Percentiles rank a stretch among this genome's conserved stretches.
These are phyloP conservation scores for Nemania serpens DNA, from an alignment of 2,329 filamentous ascomycete genomes.

Conservation along the genomic window DNA sequence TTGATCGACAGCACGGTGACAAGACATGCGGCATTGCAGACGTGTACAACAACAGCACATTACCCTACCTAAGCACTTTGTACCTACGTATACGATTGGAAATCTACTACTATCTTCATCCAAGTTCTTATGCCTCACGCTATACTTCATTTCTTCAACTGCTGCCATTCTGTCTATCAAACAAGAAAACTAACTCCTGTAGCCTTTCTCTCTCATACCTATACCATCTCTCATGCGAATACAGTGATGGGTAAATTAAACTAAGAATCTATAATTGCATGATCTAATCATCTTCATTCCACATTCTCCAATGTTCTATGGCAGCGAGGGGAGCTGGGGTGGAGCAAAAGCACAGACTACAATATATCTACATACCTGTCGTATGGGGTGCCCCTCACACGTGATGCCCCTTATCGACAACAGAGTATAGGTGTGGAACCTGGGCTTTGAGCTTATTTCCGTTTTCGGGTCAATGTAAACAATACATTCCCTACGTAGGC, in stretches of 20 bases:
- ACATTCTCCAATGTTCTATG: not conserved
- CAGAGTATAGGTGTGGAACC: constrained; percentile 1
- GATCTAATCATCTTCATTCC: not conserved
- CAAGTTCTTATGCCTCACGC: too few species aligned
- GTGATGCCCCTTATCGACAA: constrained; percentile 36
- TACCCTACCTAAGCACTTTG: too few species aligned
- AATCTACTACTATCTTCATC: too few species aligned
- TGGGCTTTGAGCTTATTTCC: constrained; percentile 25
- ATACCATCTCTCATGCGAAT: too few species aligned
- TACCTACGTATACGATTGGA: too few species aligned
- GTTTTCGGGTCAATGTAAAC: constrained; percentile 35
- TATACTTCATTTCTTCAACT: too few species aligned
- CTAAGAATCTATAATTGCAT: not conserved
- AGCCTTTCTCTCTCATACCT: too few species aligned
- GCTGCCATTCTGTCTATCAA: too few species aligned
- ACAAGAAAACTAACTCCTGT: too few species aligned
- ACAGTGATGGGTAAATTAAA: too few species aligned
- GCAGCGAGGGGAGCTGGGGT: constrained; percentile 1
- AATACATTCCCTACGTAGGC: constrained; percentile 14
- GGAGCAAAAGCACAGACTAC: not conserved
- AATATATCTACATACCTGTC: not conserved
- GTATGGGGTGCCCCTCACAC: constrained; percentile 25
- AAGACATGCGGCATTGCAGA: constrained; percentile 10
- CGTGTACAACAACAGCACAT: constrained; percentile 1
- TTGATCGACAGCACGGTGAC: constrained; percentile 21